A percentile compares a stretch with the other conserved stretches of the same genome.
These are phyloP conservation scores for Aaosphaeria arxii DNA, from an alignment of 2,329 filamentous ascomycete genomes.

Conservation along the genomic window DNA sequence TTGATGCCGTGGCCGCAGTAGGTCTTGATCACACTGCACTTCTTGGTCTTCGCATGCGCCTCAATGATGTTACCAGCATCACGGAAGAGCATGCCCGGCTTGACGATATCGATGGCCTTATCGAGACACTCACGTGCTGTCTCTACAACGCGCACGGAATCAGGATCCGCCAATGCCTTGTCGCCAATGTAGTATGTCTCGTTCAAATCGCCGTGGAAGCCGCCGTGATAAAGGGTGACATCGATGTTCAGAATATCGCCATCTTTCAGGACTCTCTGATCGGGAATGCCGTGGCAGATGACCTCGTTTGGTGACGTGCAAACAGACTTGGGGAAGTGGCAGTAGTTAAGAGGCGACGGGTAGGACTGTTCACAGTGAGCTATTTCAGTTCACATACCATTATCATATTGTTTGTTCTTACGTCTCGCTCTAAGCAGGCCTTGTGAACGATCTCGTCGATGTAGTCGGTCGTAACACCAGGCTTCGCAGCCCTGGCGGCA, in stretches of 20 bases:
- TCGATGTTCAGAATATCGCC: constrained; percentile 98
- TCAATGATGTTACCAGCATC: constrained; percentile 95
- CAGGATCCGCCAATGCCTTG: constrained; percentile 76
- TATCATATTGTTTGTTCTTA: neutral
- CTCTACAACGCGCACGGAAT: constrained; percentile 87
- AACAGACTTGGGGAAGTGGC: constrained; percentile 94
- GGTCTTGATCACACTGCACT: constrained; percentile 89
- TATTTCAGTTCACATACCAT: neutral
- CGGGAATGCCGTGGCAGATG: constrained; percentile 97
- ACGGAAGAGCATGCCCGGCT: constrained; percentile 87
- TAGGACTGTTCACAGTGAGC: constrained; percentile 65
- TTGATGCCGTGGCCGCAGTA: constrained; percentile 98
- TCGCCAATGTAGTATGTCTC: constrained; percentile 98
- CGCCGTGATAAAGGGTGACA: constrained; percentile 88
- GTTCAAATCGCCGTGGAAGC: constrained; percentile 95
- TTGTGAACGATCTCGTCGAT: constrained; percentile 95
- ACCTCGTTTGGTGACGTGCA: constrained; percentile 97
- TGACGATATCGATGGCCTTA: constrained; percentile 86
- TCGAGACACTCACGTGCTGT: constrained; percentile 84
- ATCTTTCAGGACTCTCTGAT: constrained; percentile 80
- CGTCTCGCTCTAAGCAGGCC: constrained; percentile 87
- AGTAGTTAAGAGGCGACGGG: constrained; percentile 92
- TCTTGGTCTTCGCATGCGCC: constrained; percentile 81
- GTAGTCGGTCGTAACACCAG: constrained; percentile 94
- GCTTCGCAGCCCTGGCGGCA: constrained; percentile 75